Percentiles rank a stretch among this genome's conserved stretches.
These are phyloP conservation scores for Cymodocea nodosa DNA, from an alignment of 116 monocot genomes.

Conservation along the genomic window DNA sequence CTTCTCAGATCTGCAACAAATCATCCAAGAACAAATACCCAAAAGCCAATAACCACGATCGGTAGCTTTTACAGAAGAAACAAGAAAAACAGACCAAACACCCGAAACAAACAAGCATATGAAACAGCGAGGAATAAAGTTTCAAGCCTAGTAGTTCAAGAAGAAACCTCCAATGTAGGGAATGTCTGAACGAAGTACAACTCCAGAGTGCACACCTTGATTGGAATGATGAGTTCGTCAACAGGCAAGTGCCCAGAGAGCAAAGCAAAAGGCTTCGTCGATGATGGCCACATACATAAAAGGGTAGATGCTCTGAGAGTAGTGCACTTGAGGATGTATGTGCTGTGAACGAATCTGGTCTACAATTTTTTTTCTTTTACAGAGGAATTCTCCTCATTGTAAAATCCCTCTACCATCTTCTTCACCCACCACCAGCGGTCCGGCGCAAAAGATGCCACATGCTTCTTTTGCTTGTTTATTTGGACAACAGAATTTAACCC, in stretches of 20 bases:
- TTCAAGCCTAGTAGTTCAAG: background rate
- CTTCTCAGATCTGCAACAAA: background rate
- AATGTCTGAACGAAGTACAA: background rate
- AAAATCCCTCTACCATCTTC: no score
- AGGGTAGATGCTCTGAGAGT: no score
- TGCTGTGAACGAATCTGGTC: no score
- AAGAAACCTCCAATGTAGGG: constrained; percentile 1
- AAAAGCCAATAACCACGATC: background rate
- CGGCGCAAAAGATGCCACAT: no score
- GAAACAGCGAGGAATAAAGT: background rate
- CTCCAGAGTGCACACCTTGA: background rate
- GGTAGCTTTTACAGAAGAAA: background rate
- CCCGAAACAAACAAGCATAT: background rate
- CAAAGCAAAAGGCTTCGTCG: background rate
- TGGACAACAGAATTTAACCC: no score
- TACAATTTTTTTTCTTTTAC: no score
- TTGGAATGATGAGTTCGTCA: background rate
- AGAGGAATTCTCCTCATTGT: no score
- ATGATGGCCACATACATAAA: no score
- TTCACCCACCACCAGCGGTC: no score
- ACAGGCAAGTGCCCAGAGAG: background rate
- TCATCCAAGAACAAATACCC: background rate
- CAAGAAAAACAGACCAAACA: background rate
- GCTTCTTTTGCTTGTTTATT: no score
- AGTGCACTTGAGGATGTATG: no score